These are phyloP conservation scores for Craterostigma plantagineum DNA, from an alignment of 257 asterid species.

Conservation along the genomic window DNA sequence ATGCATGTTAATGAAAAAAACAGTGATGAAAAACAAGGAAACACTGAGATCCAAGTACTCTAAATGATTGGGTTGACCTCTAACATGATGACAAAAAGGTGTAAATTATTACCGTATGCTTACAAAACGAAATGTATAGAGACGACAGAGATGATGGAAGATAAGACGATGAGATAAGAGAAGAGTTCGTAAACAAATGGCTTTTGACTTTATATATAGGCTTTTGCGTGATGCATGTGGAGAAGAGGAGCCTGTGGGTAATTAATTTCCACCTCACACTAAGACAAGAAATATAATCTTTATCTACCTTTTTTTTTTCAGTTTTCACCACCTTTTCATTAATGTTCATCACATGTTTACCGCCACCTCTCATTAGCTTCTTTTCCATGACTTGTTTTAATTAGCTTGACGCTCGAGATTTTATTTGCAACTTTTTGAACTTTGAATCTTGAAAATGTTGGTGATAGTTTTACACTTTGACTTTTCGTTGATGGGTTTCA, in stretches of 20 bases:
- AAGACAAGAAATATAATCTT: slow-evolving; percentile 2
- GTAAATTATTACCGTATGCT: too few species aligned
- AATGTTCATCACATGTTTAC: slow-evolving; percentile 70
- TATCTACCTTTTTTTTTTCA: slow-evolving; percentile 2
- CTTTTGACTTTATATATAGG: slow-evolving; percentile 19
- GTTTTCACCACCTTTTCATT: slow-evolving; percentile 44
- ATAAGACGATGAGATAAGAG: slow-evolving; percentile 3
- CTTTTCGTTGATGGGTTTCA: too few species aligned
- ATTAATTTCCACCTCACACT: slow-evolving; percentile 51
- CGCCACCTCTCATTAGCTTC: slow-evolving; percentile 34
- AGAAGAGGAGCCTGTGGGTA: slow-evolving; percentile 68
- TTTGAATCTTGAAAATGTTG: slow-evolving; percentile 26
- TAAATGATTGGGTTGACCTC: too few species aligned
- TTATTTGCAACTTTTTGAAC: slow-evolving; percentile 16
- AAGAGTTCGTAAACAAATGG: slow-evolving; percentile 9
- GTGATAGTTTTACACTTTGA: too few species aligned
- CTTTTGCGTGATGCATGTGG: slow-evolving; percentile 16
- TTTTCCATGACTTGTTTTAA: slow-evolving; percentile 60
- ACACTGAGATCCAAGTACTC: too few species aligned
- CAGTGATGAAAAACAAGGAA: too few species aligned
- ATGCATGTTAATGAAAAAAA: too few species aligned
- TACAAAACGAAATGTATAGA: too few species aligned
- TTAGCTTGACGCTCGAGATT: slow-evolving; percentile 35
- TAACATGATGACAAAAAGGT: too few species aligned
- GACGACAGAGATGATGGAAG: slow-evolving; percentile 1